These are phyloP conservation scores for Globisporangium cederbergense DNA, from an alignment of 352 stramenopile species.

Conservation along the genomic window DNA sequence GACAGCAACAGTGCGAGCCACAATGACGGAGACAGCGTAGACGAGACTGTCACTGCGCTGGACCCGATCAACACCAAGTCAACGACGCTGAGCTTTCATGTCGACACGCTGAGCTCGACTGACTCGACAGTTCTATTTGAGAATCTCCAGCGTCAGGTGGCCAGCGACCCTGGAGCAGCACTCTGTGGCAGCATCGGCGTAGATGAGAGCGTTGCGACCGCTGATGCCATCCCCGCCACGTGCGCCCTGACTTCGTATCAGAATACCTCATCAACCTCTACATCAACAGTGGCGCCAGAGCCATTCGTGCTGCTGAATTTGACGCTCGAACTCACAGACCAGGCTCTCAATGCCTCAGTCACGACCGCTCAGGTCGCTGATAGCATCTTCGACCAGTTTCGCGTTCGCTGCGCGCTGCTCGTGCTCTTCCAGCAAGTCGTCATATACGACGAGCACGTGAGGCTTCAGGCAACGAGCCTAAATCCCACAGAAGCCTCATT, in stretches of 20 bases:
- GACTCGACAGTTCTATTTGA: not conserved
- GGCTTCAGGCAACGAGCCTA: not conserved
- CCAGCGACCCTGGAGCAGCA: not conserved
- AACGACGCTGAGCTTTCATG: not conserved
- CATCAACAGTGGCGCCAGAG: not conserved
- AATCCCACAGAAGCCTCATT: not conserved
- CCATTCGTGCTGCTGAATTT: conserved; percentile 18
- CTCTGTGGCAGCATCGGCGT: not conserved
- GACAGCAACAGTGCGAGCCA: not conserved
- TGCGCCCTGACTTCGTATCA: not conserved
- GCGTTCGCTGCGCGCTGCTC: conserved; percentile 22
- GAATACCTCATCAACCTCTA: not conserved
- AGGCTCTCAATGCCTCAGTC: not conserved
- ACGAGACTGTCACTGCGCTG: not conserved
- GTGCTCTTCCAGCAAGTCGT: conserved; percentile 19
- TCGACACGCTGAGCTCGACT: not conserved
- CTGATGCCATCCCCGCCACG: not conserved
- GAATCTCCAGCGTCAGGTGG: not conserved
- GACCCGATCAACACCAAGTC: conserved; percentile 8
- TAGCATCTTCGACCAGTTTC: conserved; percentile 16
- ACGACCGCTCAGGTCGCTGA: not conserved
- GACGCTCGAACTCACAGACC: not conserved
- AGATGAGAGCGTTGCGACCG: not conserved
- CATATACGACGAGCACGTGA: conserved; percentile 8
- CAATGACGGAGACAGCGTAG: not conserved